phyloP scores from a whole-genome alignment of 176 grass and related monocot genomes.

The Miscanthus lutarioriparius region DNA sequence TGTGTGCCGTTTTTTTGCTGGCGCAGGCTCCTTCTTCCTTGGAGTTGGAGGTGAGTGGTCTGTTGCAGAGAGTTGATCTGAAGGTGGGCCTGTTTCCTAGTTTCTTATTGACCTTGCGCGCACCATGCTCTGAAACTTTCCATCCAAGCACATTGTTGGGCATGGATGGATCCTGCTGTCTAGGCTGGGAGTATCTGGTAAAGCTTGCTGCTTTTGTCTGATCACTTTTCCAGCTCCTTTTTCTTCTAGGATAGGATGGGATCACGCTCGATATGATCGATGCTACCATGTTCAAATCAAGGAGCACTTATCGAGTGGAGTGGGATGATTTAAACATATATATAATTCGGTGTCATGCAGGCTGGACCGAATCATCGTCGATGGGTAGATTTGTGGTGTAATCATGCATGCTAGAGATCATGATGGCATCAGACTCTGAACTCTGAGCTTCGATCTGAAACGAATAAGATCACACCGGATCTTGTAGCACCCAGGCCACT shows the following conservation, averaged over 20 bases:
- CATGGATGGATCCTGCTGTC: neutral
- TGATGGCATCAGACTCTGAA: neutral
- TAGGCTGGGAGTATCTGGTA: neutral
- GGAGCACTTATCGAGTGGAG: neutral
- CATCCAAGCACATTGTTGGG: neutral
- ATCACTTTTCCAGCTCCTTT: neutral
- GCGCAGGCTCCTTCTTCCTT: neutral
- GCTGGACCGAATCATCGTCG: neutral
- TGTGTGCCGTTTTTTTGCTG: neutral
- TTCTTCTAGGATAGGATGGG: neutral
- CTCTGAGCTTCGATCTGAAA: neutral
- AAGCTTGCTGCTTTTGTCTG: conserved; percentile 10
- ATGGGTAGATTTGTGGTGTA: neutral
- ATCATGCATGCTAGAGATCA: too few relatives aligned
- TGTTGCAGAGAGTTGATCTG: neutral
- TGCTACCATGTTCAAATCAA: neutral
- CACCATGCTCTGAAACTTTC: neutral
- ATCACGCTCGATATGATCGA: neutral
- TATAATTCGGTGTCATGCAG: neutral
- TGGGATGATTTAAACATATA: neutral
- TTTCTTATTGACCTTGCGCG: neutral
- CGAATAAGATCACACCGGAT: neutral
- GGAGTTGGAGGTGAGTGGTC: neutral
- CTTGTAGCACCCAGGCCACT: neutral
- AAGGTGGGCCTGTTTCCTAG: neutral